Evolutionary conservation across 2,329 filamentous ascomycete genomes (phyloP).

Genomic region (Allantophomopsis cytisporea): DNA sequence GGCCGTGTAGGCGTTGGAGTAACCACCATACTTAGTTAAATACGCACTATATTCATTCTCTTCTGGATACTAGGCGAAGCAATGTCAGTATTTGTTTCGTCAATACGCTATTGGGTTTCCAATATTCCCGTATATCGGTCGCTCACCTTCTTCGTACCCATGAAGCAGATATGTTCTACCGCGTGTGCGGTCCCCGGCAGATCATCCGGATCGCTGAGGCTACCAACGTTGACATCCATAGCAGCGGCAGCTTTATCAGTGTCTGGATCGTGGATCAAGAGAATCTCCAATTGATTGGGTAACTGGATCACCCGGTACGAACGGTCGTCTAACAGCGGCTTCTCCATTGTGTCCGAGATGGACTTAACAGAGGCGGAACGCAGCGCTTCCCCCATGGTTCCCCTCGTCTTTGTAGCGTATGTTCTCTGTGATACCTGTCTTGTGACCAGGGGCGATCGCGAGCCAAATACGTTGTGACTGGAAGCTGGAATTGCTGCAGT

Average conservation of each 20-base stretch:
- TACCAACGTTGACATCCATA: conserved; percentile 57
- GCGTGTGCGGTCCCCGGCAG: conserved; percentile 50
- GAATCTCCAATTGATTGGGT: conserved; percentile 50
- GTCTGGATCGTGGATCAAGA: conserved; percentile 54
- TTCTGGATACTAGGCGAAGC: conserved; percentile 20
- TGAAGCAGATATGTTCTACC: conserved; percentile 57
- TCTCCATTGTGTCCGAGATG: conserved; percentile 45
- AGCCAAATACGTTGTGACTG: too few species aligned
- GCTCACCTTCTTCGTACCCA: conserved; percentile 55
- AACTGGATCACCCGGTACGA: conserved; percentile 52
- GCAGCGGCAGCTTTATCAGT: conserved; percentile 59
- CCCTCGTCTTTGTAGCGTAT: too few species aligned
- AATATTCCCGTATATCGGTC: not conserved
- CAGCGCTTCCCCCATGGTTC: too few species aligned
- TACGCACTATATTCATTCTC: not conserved
- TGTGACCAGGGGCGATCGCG: too few species aligned
- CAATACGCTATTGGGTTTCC: not conserved
- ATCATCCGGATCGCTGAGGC: conserved; percentile 52
- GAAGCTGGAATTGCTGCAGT: too few species aligned
- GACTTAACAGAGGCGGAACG: too few species aligned
- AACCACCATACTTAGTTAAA: not conserved
- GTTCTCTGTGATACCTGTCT: too few species aligned
- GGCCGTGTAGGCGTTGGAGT: conserved; percentile 1
- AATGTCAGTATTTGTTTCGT: not conserved
- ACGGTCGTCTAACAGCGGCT: conserved; percentile 49